Evolutionary conservation across 257 asterid genomes (phyloP).

Genomic region (Nicotiana attenuata): DNA sequence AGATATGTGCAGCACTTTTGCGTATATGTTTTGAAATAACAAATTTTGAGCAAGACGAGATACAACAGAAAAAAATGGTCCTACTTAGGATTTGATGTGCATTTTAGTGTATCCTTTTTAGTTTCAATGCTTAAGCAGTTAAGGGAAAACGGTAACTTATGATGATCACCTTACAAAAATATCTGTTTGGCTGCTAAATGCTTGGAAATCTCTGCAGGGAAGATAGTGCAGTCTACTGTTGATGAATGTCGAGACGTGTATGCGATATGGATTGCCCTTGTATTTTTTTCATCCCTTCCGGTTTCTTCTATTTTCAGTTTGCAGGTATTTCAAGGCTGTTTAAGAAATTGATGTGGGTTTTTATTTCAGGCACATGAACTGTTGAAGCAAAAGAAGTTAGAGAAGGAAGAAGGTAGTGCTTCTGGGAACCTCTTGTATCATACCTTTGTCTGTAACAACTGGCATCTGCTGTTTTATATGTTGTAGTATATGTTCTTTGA

Average conservation of each 20-base stretch:
- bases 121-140: neutral
- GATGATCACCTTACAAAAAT: neutral
- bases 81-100: neutral
- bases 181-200: constrained; percentile 10
- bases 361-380: constrained; percentile 75
- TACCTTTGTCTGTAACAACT: neutral
- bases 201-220: constrained; percentile 59
- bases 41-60: neutral
- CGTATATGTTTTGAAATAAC: neutral
- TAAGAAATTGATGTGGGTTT: constrained; percentile 10
- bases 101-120: neutral
- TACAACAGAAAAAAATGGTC: neutral
- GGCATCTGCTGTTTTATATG: neutral
- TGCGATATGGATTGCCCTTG: constrained; percentile 76
- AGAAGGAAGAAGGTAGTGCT: constrained; percentile 64
- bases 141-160: neutral
- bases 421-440: constrained; percentile 4
- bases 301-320: constrained; percentile 12
- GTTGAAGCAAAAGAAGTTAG: constrained; percentile 71
- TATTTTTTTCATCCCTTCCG: constrained; percentile 20
- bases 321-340: constrained; percentile 2
- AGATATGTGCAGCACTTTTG: neutral
- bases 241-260: constrained; percentile 90
- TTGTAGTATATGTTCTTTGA: neutral
- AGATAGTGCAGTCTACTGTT: constrained; percentile 87